Percentiles rank a stretch among this genome's conserved stretches.
These are phyloP conservation scores for Chaetomium sp. DNA, from an alignment of 2,329 filamentous ascomycete genomes.

Conservation along the genomic window DNA sequence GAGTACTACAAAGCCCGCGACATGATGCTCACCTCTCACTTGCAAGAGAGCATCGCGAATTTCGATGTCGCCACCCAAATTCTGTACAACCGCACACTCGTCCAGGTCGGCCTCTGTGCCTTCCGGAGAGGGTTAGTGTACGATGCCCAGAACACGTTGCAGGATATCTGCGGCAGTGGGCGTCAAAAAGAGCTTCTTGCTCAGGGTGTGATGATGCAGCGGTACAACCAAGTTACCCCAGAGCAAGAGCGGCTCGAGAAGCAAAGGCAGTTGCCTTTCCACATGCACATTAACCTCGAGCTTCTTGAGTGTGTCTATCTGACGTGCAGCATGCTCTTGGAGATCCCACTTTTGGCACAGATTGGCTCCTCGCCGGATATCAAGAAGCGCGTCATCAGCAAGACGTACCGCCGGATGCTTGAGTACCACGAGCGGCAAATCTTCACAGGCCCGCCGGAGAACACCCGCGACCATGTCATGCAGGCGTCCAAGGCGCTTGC, in stretches of 20 bases:
- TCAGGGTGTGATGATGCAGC: slow-evolving; percentile 97
- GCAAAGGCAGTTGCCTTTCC: slow-evolving; percentile 96
- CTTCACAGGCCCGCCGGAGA: slow-evolving; percentile 97
- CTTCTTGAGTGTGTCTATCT: slow-evolving; percentile 97
- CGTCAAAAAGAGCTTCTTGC: slow-evolving; percentile 97
- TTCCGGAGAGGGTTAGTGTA: slow-evolving; percentile 97
- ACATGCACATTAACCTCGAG: slow-evolving; percentile 99
- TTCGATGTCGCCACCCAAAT: slow-evolving; percentile 98
- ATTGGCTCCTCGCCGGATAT: slow-evolving; percentile 95
- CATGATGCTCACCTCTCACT: slow-evolving; percentile 99
- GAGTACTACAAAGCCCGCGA: slow-evolving; percentile 97
- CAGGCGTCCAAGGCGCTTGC: slow-evolving; percentile 96
- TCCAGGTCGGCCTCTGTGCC: slow-evolving; percentile 96
- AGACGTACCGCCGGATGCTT: slow-evolving; percentile 98
- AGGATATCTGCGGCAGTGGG: slow-evolving; percentile 97
- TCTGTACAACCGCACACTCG: slow-evolving; percentile 95
- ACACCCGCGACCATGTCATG: slow-evolving; percentile 99
- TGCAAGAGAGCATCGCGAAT: slow-evolving; percentile 94
- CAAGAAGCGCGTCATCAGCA: slow-evolving; percentile 97
- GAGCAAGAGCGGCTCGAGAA: slow-evolving; percentile 98
- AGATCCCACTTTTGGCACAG: slow-evolving; percentile 95
- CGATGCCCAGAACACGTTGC: slow-evolving; percentile 94
- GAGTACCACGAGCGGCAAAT: slow-evolving; percentile 99
- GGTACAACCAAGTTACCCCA: slow-evolving; percentile 92
- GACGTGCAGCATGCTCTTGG: slow-evolving; percentile 98